Conservation (phyloP, 2,329 filamentous ascomycete species). For the Xylariaceae sp. region DNA sequence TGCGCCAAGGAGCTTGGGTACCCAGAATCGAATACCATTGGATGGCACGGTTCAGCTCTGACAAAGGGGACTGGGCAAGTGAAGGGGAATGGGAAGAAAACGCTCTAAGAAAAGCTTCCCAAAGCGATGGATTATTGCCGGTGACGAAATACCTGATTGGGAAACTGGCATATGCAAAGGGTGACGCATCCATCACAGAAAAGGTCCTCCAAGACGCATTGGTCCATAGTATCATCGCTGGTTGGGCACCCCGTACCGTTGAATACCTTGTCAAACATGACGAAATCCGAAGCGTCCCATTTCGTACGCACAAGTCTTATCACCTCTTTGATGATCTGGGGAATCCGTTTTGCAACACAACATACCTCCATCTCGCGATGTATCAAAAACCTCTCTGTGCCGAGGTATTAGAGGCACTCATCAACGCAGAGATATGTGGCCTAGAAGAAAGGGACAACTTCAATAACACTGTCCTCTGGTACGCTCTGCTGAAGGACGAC, state of each 20-base stretch:
- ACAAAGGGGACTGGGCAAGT: too few relatives aligned
- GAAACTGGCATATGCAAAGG: background rate
- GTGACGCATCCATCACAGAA: background rate
- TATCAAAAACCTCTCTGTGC: background rate
- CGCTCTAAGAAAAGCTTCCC: too few relatives aligned
- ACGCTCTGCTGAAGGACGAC: background rate
- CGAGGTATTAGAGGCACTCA: background rate
- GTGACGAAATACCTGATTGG: background rate
- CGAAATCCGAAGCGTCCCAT: background rate
- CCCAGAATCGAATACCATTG: too few relatives aligned
- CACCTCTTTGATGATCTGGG: too few relatives aligned
- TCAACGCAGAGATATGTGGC: background rate
- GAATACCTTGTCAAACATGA: background rate
- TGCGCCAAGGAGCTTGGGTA: too few relatives aligned
- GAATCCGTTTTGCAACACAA: background rate
- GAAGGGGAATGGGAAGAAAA: too few relatives aligned
- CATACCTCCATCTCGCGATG: background rate
- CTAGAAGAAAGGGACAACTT: background rate
- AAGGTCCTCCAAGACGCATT: background rate
- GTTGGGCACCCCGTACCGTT: background rate
- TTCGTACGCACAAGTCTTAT: background rate
- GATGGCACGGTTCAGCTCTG: too few relatives aligned
- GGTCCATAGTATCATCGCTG: background rate
- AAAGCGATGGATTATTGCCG: too few relatives aligned
- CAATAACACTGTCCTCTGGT: background rate